A percentile compares a stretch with the other conserved stretches of the same genome.
phyloP scores from a whole-genome alignment of 1,284 basidiomycete genomes.

The Papiliotrema fonsecae region DNA sequence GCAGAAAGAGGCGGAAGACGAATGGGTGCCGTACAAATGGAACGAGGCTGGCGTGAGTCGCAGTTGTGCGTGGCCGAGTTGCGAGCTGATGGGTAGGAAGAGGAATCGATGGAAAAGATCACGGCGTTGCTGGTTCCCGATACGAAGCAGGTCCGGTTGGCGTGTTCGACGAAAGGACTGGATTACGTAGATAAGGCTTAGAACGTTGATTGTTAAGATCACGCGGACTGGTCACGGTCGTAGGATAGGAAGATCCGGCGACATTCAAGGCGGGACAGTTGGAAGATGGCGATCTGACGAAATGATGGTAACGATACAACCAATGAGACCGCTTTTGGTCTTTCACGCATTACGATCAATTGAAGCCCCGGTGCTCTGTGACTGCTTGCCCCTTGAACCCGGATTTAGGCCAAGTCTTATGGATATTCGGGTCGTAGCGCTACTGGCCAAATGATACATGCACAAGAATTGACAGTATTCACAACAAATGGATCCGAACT shows the following conservation, averaged over 20 bases:
- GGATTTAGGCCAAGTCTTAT: too few relatives aligned
- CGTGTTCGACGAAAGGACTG: slow-evolving; percentile 32
- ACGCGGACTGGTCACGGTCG: neutral
- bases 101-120: slow-evolving; percentile 24
- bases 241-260: neutral
- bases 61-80: neutral
- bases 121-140: slow-evolving; percentile 29
- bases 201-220: neutral
- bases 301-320: too few relatives aligned
- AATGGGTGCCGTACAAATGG: slow-evolving; percentile 43
- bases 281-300: neutral
- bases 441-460: too few relatives aligned
- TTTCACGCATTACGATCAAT: too few relatives aligned
- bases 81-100: slow-evolving; percentile 18
- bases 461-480: too few relatives aligned
- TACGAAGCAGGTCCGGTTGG: slow-evolving; percentile 28
- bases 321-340: too few relatives aligned
- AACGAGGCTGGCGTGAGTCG: slow-evolving; percentile 26
- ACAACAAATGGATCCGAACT: too few relatives aligned
- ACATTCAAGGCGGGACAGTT: neutral
- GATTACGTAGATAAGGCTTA: slow-evolving; percentile 34
- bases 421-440: too few relatives aligned
- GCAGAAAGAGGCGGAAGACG: slow-evolving; percentile 38
- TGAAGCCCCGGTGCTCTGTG: too few relatives aligned
- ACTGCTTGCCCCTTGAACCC: too few relatives aligned